Evolutionary conservation across 352 stramenopile species (phyloP), one percentile per base, ranked within the genome.

Genomic region (Elongisporangium anandrum): DNA sequence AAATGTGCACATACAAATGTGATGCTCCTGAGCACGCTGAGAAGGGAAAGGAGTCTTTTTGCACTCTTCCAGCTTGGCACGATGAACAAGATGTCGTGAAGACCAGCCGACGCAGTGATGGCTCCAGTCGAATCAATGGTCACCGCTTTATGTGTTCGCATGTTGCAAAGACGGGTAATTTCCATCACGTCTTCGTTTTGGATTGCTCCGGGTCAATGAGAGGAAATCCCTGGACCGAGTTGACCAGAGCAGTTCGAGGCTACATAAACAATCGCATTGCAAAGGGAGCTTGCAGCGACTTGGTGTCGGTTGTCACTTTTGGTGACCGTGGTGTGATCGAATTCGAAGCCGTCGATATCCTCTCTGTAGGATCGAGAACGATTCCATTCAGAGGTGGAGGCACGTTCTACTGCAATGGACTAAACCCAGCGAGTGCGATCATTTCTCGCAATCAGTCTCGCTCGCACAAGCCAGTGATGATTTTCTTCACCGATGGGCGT

Each of bases 401-500:
- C 1, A 81, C 70, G 0, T 70, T 63, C 19, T 85, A 75, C 56
- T 53, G 65, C 16, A 64, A 68, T 13, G 75, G 70, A 3, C 64
- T 81, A 34, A 59, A 24, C 0, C 26, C 57, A 59, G 75, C 69
- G 0, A 70, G 53, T 29, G 69, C 71, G 20, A 61, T 85, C 26
- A 50, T 85, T 1, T 85, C 75, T 0, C 75, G 75, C 9, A 70
- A 64, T 6, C 49, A 77, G 9, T 53, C 61, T 22, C 61, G n/a
- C 0, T 34, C 24, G 16, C 77, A 72, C 49, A 66, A 57, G 20
- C 75, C 75, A 1, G 67, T 76, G 22, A 29, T 85, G 49, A 63
- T 81, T 29, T 85, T 85, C 57, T 85, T 81, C 47, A 77, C 72
- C 0, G 69, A 85, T 57, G 72, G 72, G 10, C 65, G 65, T 15